Evolutionary conservation across 2,329 filamentous ascomycete species (phyloP).

Genomic region (Pseudogymnoascus sp.): DNA sequence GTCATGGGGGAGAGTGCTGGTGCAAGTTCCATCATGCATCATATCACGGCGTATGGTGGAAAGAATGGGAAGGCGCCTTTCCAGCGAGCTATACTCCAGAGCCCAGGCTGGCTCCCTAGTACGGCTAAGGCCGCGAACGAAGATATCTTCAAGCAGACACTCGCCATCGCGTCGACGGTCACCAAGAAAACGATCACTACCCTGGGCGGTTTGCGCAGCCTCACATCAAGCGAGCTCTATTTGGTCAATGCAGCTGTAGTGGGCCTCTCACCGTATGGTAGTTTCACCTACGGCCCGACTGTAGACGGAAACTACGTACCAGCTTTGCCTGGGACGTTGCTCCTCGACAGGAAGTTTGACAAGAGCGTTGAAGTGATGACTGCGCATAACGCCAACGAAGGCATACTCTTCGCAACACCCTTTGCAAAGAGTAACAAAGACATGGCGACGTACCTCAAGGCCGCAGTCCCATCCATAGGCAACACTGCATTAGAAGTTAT

Average conservation of each 20-base stretch:
- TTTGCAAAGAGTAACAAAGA: constrained; percentile 14
- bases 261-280: constrained; percentile 8
- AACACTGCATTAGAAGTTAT: constrained; percentile 24
- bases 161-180: neutral
- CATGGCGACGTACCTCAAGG: neutral
- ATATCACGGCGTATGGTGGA: constrained; percentile 40
- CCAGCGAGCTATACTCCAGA: constrained; percentile 25
- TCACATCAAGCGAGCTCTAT: constrained; percentile 12
- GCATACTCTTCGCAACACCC: constrained; percentile 33
- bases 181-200: constrained; percentile 13
- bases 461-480: constrained; percentile 19
- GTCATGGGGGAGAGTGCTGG: constrained; percentile 45
- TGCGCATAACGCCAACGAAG: constrained; percentile 37
- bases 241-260: constrained; percentile 16
- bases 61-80: constrained; percentile 33
- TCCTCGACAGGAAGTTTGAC: constrained; percentile 37
- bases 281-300: constrained; percentile 33
- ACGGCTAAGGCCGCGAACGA: constrained; percentile 10
- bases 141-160: neutral
- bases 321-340: constrained; percentile 36
- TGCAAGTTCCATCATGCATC: constrained; percentile 42
- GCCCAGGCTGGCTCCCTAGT: constrained; percentile 11
- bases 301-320: constrained; percentile 43
- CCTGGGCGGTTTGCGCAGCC: constrained; percentile 11
- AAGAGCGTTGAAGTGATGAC: constrained; percentile 38